Evolutionary conservation across 2,329 filamentous ascomycete genomes (phyloP), one percentile per base, ranked within the genome.

Genomic region (Alternaria viburni): DNA sequence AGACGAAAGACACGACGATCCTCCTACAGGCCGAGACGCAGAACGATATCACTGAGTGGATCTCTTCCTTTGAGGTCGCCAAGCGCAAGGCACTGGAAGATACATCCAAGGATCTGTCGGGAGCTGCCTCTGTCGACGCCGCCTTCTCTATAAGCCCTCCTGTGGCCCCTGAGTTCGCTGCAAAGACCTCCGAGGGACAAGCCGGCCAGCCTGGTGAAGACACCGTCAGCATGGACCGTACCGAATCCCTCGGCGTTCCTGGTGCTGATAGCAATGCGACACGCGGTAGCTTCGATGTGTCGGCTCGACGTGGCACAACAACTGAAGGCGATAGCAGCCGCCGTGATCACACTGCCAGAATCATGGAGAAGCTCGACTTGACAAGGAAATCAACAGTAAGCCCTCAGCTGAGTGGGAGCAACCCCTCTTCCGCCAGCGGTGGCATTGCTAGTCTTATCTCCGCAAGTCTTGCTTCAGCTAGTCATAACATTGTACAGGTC

Each of bases 1-100:
- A 98, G 84, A 99, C 96, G 3, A 99, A 97, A 80, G 97, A 93
- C 74, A 92, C 92, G 66, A 96, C 90, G 54, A 89, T 97, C 67
- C 83, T 97, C 62, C 85, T 99, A 4, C 96, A 99, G 81, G 92
- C 95, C 5, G 96, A 99, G 78, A 97, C 93, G 0, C 96, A 99
- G 77, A 85, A 84, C 54, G 93, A 98, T 76, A 86, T 99, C n/a
- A 93, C 92, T 62, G 92, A 97, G 73, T 99, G 96, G 96, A 89
- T 99, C 59, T 89, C 92, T 68, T 90, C 95, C 0, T 97, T 99
- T 72, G 95, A 99, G 71, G 88, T 94, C 15, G 94, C 95, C 57
- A 99, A 99, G 82, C 93, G 94, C 71, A 93, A 91, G 76, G 95
- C 95, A 0, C 88, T 99, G 51, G 93, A 98, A 76, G 90, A 89